Percentiles rank a stretch among this genome's conserved stretches.
phyloP scores from a whole-genome alignment of 495 filamentous ascomycete genomes.

The Chaetomium cochliodes region DNA sequence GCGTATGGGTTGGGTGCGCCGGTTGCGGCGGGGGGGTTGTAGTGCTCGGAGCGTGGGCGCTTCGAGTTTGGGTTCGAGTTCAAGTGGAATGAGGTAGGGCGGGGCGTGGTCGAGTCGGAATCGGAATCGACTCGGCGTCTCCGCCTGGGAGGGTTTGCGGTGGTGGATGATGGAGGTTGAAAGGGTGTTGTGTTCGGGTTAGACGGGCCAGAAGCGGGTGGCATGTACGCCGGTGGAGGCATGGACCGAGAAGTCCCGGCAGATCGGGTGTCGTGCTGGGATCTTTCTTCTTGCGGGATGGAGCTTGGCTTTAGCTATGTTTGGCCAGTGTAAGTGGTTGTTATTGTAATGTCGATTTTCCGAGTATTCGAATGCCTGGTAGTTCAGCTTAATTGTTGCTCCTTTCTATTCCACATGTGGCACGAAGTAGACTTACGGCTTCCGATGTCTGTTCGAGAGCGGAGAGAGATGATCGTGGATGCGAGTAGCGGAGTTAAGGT shows the following conservation, averaged over 20 bases:
- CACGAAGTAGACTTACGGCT: no score
- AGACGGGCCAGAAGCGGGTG: constrained; percentile 13
- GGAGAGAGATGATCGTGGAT: no score
- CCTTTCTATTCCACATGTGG: no score
- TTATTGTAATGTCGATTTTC: background rate
- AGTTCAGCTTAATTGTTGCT: no score
- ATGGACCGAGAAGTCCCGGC: constrained; percentile 23
- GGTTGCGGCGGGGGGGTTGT: constrained; percentile 17
- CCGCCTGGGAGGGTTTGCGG: constrained; percentile 11
- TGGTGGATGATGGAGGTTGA: background rate
- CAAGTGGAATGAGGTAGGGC: background rate
- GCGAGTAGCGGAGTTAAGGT: no score
- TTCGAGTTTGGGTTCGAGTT: constrained; percentile 26
- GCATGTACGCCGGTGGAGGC: constrained; percentile 14
- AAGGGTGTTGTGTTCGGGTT: background rate
- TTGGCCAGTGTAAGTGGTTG: background rate
- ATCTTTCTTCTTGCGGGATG: background rate
- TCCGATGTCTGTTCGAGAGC: no score
- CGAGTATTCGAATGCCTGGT: no score
- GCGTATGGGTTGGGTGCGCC: background rate
- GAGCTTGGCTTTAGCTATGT: background rate
- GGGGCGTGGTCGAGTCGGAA: constrained; percentile 7
- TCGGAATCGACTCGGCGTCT: constrained; percentile 22
- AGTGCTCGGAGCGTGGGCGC: constrained; percentile 34
- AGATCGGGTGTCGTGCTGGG: background rate